Percentiles rank a stretch among this genome's conserved stretches.
These are phyloP conservation scores for Aspergillus sp. DNA, from an alignment of 2,329 filamentous ascomycete genomes.

Conservation along the genomic window DNA sequence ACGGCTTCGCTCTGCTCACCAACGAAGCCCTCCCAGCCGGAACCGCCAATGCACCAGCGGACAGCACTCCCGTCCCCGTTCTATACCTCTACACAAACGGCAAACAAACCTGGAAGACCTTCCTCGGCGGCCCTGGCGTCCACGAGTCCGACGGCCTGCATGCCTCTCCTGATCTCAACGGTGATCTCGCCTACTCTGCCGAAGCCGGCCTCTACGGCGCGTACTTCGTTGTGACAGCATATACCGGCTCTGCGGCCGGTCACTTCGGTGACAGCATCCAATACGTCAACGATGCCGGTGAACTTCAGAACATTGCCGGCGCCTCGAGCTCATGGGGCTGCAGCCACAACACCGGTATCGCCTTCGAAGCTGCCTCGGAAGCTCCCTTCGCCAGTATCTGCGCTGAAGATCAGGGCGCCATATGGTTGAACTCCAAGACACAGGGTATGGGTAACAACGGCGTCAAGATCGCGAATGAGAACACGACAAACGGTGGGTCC, in stretches of 20 bases:
- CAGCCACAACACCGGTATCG: conserved; percentile 68
- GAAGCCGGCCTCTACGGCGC: conserved; percentile 62
- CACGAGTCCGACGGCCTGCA: conserved; percentile 52
- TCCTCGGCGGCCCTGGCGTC: conserved; percentile 62
- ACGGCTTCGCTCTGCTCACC: conserved; percentile 66
- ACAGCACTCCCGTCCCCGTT: conserved; percentile 57
- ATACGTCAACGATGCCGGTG: conserved; percentile 55
- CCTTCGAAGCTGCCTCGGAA: conserved; percentile 63
- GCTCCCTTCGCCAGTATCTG: conserved; percentile 64
- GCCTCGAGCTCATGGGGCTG: conserved; percentile 64
- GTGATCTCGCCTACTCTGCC: conserved; percentile 65
- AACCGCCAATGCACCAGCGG: conserved; percentile 53
- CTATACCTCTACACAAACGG: conserved; percentile 64
- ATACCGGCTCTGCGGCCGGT: conserved; percentile 58
- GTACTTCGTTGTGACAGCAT: conserved; percentile 65
- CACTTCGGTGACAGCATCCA: conserved; percentile 64
- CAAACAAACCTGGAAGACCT: conserved; percentile 62
- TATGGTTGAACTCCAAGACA: conserved; percentile 67
- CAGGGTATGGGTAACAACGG: conserved; percentile 58
- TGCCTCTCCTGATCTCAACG: conserved; percentile 64
- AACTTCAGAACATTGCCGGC: conserved; percentile 55
- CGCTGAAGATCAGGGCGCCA: conserved; percentile 65
- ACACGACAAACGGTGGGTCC: conserved; percentile 62
- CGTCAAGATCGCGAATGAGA: conserved; percentile 66
- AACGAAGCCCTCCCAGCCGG: conserved; percentile 60